A percentile compares a stretch with the other conserved stretches of the same genome.
phyloP scores from a whole-genome alignment of 225 moss, liverwort and hornwort genomes.

The Climacium dendroides region DNA sequence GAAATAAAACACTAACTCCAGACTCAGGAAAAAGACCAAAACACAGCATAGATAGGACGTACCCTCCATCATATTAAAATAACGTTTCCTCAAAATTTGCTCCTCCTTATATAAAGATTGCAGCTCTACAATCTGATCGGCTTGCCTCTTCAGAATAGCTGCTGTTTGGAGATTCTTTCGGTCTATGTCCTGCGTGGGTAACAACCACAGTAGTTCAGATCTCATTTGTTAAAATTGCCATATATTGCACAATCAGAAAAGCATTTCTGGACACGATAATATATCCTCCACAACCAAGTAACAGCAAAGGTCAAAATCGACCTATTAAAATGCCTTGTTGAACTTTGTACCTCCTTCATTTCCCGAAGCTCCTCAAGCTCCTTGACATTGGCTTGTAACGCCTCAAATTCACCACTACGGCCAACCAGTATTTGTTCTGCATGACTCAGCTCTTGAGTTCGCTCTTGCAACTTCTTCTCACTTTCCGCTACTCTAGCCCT shows the following conservation, averaged over 20 bases:
- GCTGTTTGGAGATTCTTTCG: constrained; percentile 90
- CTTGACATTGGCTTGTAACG: constrained; percentile 58
- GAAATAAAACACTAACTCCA: neutral
- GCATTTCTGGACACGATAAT: neutral
- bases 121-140: constrained; percentile 74
- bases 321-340: neutral
- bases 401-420: constrained; percentile 64
- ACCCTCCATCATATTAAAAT: constrained; percentile 98
- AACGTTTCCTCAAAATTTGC: constrained; percentile 82
- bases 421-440: constrained; percentile 53
- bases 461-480: constrained; percentile 79
- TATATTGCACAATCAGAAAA: neutral
- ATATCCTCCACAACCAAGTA: neutral
- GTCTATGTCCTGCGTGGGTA: constrained; percentile 61
- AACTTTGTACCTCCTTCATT: constrained; percentile 69
- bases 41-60: neutral
- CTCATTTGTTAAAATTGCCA: neutral
- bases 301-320: neutral
- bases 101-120: constrained; percentile 87
- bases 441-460: constrained; percentile 77
- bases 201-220: neutral
- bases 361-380: constrained; percentile 91
- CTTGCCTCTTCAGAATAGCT: constrained; percentile 85
- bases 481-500: constrained; percentile 61
- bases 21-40: neutral